phyloP scores from a whole-genome alignment of 345 rosid species.

The Triadica sebifera region DNA sequence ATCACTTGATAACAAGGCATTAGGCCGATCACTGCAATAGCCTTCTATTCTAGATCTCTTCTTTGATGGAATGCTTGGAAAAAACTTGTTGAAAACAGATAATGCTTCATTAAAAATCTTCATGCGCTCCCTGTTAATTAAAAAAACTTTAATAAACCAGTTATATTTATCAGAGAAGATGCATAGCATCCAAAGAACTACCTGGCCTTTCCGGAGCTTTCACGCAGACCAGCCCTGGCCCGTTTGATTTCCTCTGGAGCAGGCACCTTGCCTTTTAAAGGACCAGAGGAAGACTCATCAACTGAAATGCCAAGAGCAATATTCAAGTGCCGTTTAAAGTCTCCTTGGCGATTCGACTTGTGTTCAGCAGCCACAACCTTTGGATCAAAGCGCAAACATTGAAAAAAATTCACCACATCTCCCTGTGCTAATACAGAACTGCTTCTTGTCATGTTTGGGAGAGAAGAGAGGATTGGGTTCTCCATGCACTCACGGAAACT shows the following conservation, averaged over 20 bases:
- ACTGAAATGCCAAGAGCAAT: conserved; percentile 69
- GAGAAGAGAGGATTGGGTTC: conserved; percentile 64
- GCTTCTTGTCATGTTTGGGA: conserved; percentile 62
- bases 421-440: conserved; percentile 55
- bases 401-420: conserved; percentile 72
- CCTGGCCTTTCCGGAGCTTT: conserved; percentile 75
- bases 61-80: conserved; percentile 71
- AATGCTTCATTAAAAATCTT: conserved; percentile 78
- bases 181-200: conserved; percentile 42
- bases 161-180: conserved; percentile 18
- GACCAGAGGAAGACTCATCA: conserved; percentile 67
- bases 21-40: conserved; percentile 55
- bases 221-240: conserved; percentile 61
- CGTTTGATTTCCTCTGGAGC: conserved; percentile 80
- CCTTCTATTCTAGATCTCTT: conserved; percentile 83
- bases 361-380: conserved; percentile 72
- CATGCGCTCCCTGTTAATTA: conserved; percentile 67
- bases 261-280: conserved; percentile 59
- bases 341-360: conserved; percentile 71
- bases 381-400: conserved; percentile 67
- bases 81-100: conserved; percentile 71
- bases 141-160: conserved; percentile 28
- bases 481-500: conserved; percentile 83
- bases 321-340: conserved; percentile 63
- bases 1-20: conserved; percentile 52